Evolutionary conservation across 169 alveolate genomes (phyloP), one percentile per base, ranked within the genome.

Genomic region (Amoebophrya sp.): DNA sequence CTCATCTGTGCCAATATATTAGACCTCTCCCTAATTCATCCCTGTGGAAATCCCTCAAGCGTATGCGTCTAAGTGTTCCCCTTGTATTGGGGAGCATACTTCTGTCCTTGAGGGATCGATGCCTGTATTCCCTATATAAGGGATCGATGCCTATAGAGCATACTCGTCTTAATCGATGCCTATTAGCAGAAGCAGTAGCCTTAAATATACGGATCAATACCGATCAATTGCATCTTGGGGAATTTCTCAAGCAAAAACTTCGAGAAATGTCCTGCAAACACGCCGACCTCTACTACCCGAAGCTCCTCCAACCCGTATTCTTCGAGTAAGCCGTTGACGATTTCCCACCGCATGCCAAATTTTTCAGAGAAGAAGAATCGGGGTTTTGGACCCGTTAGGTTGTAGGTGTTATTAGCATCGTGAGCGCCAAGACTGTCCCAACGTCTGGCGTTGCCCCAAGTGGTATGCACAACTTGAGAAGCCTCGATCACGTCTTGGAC

Each of bases 401-500:
- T 29, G 33, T 65, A 65, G 33, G 83, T 65, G 33, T 65, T 65
- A 36, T 65, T 65, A 36, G 83, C 83, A 36, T 65, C 83, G 83
- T 65, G 18, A 26, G 83, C 83, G 33, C 83, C 83, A 36, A 65
- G 83, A 29, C n/a, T 65, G 39, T 65, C 83, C 83, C 83, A 65
- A 1, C 83, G 83, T 36, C n/a, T 65, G 3, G 1, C 26, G 26
- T 65, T 65, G 36, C 83, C 83, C 83, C 83, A 65, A 29, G 18
- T 36, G 39, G 83, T 65, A 36, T 65, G 83, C 2, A 65, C 83
- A 29, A 65, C 83, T 0, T 26, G 83, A 29, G 18, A 1, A 29
- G 83, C 83, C 83, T 65, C 83, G 0, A 65, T 65, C 83, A 65
- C 83, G 83, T 65, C 83, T 26, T 65, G 83, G 33, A 26, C 83